Evolutionary conservation across 768 basidiomycete genomes (phyloP).

Genomic region (Lactarius vividus): DNA sequence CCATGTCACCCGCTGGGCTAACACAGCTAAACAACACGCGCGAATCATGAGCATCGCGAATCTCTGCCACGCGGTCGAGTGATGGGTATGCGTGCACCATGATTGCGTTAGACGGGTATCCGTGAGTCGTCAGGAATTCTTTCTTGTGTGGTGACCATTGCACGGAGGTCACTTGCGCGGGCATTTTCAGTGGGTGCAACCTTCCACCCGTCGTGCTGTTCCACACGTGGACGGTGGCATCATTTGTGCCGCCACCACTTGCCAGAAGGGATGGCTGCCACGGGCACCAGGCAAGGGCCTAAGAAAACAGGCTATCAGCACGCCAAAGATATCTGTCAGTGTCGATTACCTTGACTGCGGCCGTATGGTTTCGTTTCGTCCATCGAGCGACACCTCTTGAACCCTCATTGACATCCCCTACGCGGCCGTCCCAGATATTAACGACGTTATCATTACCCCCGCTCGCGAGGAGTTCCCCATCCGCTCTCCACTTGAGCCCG

Average conservation of each 20-base stretch:
- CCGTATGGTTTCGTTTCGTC: slow-evolving; percentile 89
- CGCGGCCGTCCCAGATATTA: slow-evolving; percentile 93
- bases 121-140: slow-evolving; percentile 90
- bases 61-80: slow-evolving; percentile 76
- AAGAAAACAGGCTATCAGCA: slow-evolving; percentile 11
- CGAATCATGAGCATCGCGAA: slow-evolving; percentile 90
- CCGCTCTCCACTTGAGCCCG: slow-evolving; percentile 67
- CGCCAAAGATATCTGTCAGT: neutral
- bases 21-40: slow-evolving; percentile 83
- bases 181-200: slow-evolving; percentile 80
- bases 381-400: slow-evolving; percentile 70
- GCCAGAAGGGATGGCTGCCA: slow-evolving; percentile 58
- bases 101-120: slow-evolving; percentile 85
- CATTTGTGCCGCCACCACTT: slow-evolving; percentile 66
- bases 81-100: slow-evolving; percentile 85
- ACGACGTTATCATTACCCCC: slow-evolving; percentile 99
- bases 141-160: slow-evolving; percentile 86
- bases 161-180: slow-evolving; percentile 89
- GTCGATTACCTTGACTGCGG: slow-evolving; percentile 65
- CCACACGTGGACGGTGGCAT: slow-evolving; percentile 89
- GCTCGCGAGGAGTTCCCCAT: slow-evolving; percentile 91
- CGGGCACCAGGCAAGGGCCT: slow-evolving; percentile 97
- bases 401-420: slow-evolving; percentile 38
- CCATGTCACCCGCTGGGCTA: slow-evolving; percentile 85
- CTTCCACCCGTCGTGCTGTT: slow-evolving; percentile 90